Conservation (phyloP, 306 rosid species). For the Ormosia emarginata region DNA sequence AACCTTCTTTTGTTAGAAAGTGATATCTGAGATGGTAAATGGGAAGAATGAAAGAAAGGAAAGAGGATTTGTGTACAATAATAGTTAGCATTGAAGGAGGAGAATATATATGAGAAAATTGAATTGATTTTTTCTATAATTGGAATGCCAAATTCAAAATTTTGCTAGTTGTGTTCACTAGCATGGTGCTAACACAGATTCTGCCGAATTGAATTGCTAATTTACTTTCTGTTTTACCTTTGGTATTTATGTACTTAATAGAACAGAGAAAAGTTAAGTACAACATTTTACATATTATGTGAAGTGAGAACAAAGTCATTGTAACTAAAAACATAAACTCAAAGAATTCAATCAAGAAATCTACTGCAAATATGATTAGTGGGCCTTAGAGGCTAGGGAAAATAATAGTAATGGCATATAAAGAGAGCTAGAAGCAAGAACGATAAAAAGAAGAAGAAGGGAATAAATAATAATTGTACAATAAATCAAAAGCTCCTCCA, state of each 20-base stretch:
- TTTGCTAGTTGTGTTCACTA: neutral
- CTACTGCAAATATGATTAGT: neutral
- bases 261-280: neutral
- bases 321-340: neutral
- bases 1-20: neutral
- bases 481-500: too few relatives aligned
- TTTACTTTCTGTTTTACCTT: neutral
- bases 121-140: slow-evolving; percentile 14
- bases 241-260: neutral
- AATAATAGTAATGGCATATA: too few relatives aligned
- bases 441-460: too few relatives aligned
- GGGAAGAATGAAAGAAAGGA: neutral
- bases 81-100: neutral
- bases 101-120: slow-evolving; percentile 1
- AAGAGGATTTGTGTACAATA: neutral
- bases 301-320: neutral
- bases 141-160: neutral
- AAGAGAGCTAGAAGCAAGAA: too few relatives aligned
- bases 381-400: too few relatives aligned
- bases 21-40: neutral
- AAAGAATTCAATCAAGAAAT: neutral
- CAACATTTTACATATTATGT: neutral
- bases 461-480: too few relatives aligned
- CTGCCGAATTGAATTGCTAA: neutral
- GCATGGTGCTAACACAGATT: neutral